Conservation (phyloP, 257 asterid genomes). For the Avicennia marina region DNA sequence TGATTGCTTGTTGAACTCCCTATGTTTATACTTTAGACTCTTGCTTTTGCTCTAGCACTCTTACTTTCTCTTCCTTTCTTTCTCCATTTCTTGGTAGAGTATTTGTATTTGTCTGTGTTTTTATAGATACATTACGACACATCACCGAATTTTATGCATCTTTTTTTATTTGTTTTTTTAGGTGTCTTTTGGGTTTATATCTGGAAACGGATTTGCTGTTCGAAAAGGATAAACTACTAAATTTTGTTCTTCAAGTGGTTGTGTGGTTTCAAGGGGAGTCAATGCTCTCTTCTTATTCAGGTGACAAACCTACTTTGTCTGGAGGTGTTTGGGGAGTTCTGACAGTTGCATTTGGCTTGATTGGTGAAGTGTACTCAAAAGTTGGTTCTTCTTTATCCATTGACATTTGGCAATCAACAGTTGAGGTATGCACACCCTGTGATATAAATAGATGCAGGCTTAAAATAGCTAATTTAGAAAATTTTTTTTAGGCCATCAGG, state of each 20-base stretch:
- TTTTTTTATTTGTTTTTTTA: conserved; percentile 29
- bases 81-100: too few species aligned
- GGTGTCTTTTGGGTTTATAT: conserved; percentile 52
- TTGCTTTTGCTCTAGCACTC: too few species aligned
- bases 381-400: conserved; percentile 59
- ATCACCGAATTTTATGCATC: conserved; percentile 4
- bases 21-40: not conserved
- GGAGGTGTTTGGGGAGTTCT: conserved; percentile 47
- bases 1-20: conserved; percentile 15
- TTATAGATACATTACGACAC: conserved; percentile 7
- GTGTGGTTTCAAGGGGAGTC: conserved; percentile 40
- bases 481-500: conserved; percentile 59
- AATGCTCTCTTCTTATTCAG: conserved; percentile 30
- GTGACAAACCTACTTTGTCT: conserved; percentile 28
- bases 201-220: conserved; percentile 46
- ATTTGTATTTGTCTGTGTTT: conserved; percentile 9
- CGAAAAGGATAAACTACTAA: conserved; percentile 51
- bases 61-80: too few species aligned
- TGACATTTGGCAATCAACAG: conserved; percentile 66
- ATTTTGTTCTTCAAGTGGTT: conserved; percentile 62
- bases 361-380: conserved; percentile 65
- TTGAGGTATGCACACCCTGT: conserved; percentile 51
- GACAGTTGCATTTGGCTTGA: conserved; percentile 55
- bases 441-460: conserved; percentile 18
- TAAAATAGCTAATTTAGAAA: conserved; percentile 24